Evolutionary conservation across 1,284 basidiomycete species (phyloP), one percentile per base, ranked within the genome.

Genomic region (Rhodotorula sp.): DNA sequence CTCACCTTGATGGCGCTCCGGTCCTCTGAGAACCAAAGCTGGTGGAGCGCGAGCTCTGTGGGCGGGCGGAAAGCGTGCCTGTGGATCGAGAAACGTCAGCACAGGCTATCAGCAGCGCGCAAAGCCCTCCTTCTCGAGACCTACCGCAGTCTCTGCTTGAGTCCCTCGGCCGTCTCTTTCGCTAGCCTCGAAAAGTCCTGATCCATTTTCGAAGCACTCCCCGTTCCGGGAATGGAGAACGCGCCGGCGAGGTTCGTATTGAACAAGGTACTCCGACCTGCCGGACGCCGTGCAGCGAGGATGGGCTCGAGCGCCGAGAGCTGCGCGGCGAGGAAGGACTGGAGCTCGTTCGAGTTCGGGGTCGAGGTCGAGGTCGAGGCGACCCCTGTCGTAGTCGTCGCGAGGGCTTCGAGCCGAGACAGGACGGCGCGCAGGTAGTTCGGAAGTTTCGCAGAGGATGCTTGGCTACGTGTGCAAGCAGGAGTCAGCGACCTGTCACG

Each of bases 21-120:
- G 57, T 74, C 70, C 28, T 71, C 56, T 31, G 62, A 23, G 54
- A 68, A 70, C 66, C 73, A 76, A 14, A 74, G 34, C 58, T 76
- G 68, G 48, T 72, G 65, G 26, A 74, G 58, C 28, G 60, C 48
- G 5, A 72, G 19, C 16, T 64, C 63, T 6, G 63, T 62, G 8
- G 58, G 58, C 3, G 67, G 66, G 16, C 45, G 55, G 19, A 73
- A 64, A 1, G 71, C 62, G 8, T 12, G 5, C 4, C 74, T 76
- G 64, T 12, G 12, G 14, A 2, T 15, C 23, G 18, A 34, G 31
- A 52, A 18, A 15, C n/a, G 2, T 16, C 8, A 19, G 19, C 28
- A 8, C 45, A 21, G 50, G 21, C 50, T 6, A 19, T 12, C 5
- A 49, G 47, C 38, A 45, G 16, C 18, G 49, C n/a, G 38, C 21